These are phyloP conservation scores for Helicostylum pulchrum DNA, from an alignment of 192 early-diverging fungal species.

Conservation along the genomic window DNA sequence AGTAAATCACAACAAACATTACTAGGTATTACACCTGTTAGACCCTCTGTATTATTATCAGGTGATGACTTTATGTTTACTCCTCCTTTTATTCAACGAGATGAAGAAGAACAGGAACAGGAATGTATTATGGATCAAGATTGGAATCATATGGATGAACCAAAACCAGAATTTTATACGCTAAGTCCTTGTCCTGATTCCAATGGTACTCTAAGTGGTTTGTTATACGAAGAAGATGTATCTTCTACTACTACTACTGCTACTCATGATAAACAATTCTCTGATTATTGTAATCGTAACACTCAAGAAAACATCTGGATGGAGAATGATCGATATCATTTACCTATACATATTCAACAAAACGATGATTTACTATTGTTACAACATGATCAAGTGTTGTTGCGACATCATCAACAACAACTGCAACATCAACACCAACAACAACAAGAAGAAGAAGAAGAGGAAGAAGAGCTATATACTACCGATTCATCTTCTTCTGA, in stretches of 20 bases:
- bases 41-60: conserved; percentile 24
- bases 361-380: not conserved
- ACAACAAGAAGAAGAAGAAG: not conserved
- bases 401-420: not conserved
- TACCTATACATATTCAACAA: not conserved
- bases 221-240: not conserved
- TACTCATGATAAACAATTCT: not conserved
- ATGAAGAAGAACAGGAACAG: not conserved
- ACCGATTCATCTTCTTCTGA: not conserved
- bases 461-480: not conserved
- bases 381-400: not conserved
- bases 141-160: not conserved
- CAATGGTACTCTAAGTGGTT: not conserved
- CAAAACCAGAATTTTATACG: not conserved
- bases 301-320: conserved; percentile 9
- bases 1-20: conserved; percentile 36
- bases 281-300: not conserved
- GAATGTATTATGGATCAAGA: too few relatives aligned
- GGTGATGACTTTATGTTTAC: conserved; percentile 38
- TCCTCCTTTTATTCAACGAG: conserved; percentile 13
- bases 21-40: conserved; percentile 17
- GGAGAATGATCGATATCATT: conserved; percentile 1
- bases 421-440: not conserved
- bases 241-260: not conserved
- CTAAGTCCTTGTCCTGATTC: conserved; percentile 11